Evolutionary conservation across 73 alveolate genomes (phyloP).

Genomic region (Stentor coeruleus): DNA sequence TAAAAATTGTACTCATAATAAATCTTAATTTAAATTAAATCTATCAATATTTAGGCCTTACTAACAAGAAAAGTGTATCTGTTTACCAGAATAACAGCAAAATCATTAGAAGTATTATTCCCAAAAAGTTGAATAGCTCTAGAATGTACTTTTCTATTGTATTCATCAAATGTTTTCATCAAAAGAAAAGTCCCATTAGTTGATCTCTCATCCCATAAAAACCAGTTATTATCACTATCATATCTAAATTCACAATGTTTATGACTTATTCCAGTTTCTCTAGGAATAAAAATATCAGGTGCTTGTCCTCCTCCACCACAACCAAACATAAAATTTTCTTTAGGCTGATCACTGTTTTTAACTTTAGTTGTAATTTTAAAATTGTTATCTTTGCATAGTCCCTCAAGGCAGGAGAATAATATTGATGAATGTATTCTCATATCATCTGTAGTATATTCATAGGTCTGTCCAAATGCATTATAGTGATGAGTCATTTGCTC

Average conservation of each 20-base stretch:
- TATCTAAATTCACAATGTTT: neutral
- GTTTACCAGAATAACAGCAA: too few relatives aligned
- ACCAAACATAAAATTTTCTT: neutral
- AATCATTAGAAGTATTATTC: too few relatives aligned
- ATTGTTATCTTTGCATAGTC: neutral
- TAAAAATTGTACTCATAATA: too few relatives aligned
- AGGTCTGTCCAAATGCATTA: neutral
- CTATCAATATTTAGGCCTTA: too few relatives aligned
- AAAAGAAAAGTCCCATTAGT: neutral
- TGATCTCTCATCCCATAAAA: neutral
- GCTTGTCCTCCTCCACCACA: constrained; percentile 7
- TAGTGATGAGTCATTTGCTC: neutral
- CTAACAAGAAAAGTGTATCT: too few relatives aligned
- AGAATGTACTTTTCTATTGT: neutral
- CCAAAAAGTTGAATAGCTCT: neutral
- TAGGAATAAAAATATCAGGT: neutral
- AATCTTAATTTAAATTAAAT: too few relatives aligned
- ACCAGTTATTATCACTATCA: neutral
- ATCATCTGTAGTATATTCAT: neutral
- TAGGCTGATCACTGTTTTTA: too few relatives aligned
- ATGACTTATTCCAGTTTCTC: constrained; percentile 14
- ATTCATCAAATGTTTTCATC: neutral
- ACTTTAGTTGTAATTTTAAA: neutral
- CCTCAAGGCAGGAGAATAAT: neutral
- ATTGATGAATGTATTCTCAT: neutral